These are phyloP conservation scores for Pichia sporocuriosa DNA, from an alignment of 805 yeast species.

Conservation along the genomic window DNA sequence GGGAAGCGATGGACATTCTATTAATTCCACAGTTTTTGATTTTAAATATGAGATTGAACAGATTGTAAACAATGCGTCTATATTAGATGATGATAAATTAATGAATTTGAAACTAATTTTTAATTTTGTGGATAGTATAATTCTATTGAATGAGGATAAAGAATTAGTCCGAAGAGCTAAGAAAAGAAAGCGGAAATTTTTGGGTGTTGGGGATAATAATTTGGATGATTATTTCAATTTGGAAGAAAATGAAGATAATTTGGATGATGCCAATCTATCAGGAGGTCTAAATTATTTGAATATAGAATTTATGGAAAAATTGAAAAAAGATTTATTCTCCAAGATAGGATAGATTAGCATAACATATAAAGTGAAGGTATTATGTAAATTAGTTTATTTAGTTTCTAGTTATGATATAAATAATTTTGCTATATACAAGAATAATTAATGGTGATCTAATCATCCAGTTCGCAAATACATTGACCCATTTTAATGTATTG, in stretches of 20 bases:
- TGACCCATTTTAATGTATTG: conserved; percentile 83
- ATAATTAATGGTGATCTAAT: neutral
- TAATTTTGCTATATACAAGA: neutral
- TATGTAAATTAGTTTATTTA: neutral
- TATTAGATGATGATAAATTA: conserved; percentile 42
- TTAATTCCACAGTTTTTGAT: conserved; percentile 44
- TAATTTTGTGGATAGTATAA: conserved; percentile 47
- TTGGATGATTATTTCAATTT: neutral
- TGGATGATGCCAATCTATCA: neutral
- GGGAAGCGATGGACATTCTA: conserved; percentile 14
- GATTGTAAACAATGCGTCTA: conserved; percentile 36
- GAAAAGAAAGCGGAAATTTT: conserved; percentile 11
- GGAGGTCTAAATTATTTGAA: conserved; percentile 39
- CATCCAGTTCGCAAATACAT: conserved; percentile 44
- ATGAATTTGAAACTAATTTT: conserved; percentile 60
- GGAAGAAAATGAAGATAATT: conserved; percentile 1
- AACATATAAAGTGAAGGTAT: too few relatives aligned
- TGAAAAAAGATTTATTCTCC: conserved; percentile 41
- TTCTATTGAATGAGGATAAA: conserved; percentile 4
- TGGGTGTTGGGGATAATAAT: neutral
- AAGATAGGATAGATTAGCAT: conserved; percentile 1
- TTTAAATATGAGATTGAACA: conserved; percentile 44
- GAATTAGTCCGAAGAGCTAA: neutral
- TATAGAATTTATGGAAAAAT: conserved; percentile 44
- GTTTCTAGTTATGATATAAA: neutral